Evolutionary conservation across 257 asterid species (phyloP).

Genomic region (Solanum corneliomulleri): DNA sequence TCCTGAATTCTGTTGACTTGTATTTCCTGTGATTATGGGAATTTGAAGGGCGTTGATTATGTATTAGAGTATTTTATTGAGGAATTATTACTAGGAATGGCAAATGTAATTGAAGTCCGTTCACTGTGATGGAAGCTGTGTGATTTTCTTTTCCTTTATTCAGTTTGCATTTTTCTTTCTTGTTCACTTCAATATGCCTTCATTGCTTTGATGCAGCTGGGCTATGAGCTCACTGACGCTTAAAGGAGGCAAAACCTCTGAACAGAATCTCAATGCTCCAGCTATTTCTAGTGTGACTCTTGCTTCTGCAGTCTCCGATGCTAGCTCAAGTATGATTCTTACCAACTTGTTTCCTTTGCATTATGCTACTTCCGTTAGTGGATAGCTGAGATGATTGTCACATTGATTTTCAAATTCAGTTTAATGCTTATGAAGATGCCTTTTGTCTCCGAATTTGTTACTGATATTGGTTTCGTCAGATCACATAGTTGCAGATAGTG

Average conservation of each 20-base stretch:
- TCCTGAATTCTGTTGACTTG: background rate
- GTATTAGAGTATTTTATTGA: background rate
- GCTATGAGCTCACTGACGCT: conserved; percentile 96
- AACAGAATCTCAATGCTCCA: conserved; percentile 46
- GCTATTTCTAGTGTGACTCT: conserved; percentile 43
- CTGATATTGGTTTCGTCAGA: conserved; percentile 16
- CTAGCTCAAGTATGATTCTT: conserved; percentile 48
- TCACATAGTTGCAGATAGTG: conserved; percentile 33
- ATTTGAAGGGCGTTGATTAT: background rate
- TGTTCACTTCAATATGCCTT: background rate
- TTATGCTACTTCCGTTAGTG: background rate
- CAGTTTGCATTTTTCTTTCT: background rate
- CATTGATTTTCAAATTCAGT: background rate
- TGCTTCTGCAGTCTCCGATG: conserved; percentile 44
- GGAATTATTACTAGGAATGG: background rate
- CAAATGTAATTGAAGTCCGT: background rate
- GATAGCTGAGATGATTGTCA: background rate
- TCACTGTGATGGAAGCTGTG: background rate
- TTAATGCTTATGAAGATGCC: background rate
- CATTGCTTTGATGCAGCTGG: conserved; percentile 65
- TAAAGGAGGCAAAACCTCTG: conserved; percentile 86
- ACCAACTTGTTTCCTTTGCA: background rate
- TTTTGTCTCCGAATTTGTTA: background rate
- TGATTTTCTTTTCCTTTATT: background rate
- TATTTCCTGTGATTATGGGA: background rate